phyloP scores from a whole-genome alignment of 139 green algal genomes.

The Chlamydomonas incerta region DNA sequence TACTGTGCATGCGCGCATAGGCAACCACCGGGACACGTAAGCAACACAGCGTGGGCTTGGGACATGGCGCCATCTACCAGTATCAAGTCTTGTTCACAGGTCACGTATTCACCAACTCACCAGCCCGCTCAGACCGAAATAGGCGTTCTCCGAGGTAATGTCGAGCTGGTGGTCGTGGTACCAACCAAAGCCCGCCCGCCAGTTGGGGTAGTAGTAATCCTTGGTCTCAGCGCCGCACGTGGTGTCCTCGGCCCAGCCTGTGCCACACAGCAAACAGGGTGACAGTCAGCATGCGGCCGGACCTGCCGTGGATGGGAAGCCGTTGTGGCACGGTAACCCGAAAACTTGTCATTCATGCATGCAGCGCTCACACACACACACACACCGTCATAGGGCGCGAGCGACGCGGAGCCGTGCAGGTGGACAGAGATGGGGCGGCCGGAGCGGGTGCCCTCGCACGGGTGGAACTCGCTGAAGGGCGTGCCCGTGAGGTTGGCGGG shows the following conservation, averaged over 20 bases:
- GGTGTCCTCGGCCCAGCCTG: conserved; percentile 25
- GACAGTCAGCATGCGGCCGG: too few relatives aligned
- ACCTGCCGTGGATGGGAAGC: too few relatives aligned
- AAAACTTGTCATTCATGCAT: too few relatives aligned
- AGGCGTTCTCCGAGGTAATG: conserved; percentile 1
- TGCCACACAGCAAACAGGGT: too few relatives aligned
- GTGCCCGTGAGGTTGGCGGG: neutral
- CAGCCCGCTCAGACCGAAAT: neutral
- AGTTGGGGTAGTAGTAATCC: conserved; percentile 29
- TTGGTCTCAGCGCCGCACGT: conserved; percentile 27
- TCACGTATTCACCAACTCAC: too few relatives aligned
- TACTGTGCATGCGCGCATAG: neutral
- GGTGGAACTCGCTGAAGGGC: neutral
- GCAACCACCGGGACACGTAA: too few relatives aligned
- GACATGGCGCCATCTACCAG: too few relatives aligned
- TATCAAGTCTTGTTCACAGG: neutral
- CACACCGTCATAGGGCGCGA: neutral
- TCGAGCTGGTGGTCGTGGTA: conserved; percentile 36
- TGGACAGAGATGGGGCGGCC: neutral
- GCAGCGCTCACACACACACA: too few relatives aligned
- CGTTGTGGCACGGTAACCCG: too few relatives aligned
- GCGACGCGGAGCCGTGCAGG: neutral
- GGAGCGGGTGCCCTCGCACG: neutral
- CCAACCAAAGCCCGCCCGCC: neutral
- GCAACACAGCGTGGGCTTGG: too few relatives aligned